Conservation (phyloP, 495 filamentous ascomycete genomes). For the Rhypophila decipiens region DNA sequence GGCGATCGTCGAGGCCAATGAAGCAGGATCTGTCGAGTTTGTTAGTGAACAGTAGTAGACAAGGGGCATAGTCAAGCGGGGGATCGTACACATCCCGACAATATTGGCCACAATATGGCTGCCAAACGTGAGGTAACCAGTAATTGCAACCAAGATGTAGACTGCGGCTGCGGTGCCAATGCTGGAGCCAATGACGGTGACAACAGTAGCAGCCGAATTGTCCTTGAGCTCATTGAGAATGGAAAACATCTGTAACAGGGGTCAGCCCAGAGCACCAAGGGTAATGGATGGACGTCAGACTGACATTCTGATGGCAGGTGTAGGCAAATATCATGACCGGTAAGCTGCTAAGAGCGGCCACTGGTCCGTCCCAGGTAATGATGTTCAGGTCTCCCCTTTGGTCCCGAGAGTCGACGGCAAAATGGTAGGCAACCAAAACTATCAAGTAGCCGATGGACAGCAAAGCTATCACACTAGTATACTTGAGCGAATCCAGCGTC, state of each 20-base stretch:
- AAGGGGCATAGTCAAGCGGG: background rate
- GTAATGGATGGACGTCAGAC: slow-evolving; percentile 10
- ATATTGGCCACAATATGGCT: slow-evolving; percentile 84
- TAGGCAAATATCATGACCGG: slow-evolving; percentile 97
- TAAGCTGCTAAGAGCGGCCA: slow-evolving; percentile 75
- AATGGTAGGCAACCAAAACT: slow-evolving; percentile 86
- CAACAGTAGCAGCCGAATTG: slow-evolving; percentile 71
- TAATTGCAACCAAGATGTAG: slow-evolving; percentile 88
- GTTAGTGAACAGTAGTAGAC: background rate
- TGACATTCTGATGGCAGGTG: slow-evolving; percentile 95
- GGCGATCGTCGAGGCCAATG: slow-evolving; percentile 80
- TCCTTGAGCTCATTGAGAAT: slow-evolving; percentile 91
- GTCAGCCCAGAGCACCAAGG: slow-evolving; percentile 3
- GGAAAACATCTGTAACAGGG: slow-evolving; percentile 77
- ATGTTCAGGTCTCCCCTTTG: slow-evolving; percentile 67
- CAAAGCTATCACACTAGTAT: slow-evolving; percentile 87
- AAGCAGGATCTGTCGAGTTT: slow-evolving; percentile 54
- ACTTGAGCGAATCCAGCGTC: slow-evolving; percentile 89
- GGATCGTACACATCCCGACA: slow-evolving; percentile 71
- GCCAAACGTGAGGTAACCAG: slow-evolving; percentile 92
- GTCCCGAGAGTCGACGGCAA: slow-evolving; percentile 67
- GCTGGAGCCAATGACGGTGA: slow-evolving; percentile 70
- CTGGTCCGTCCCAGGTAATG: slow-evolving; percentile 68
- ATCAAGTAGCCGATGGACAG: slow-evolving; percentile 92
- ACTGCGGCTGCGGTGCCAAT: slow-evolving; percentile 74